Evolutionary conservation across 1,284 basidiomycete species (phyloP), one percentile per base, ranked within the genome.

Genomic region (Leccinum subspadiceum): DNA sequence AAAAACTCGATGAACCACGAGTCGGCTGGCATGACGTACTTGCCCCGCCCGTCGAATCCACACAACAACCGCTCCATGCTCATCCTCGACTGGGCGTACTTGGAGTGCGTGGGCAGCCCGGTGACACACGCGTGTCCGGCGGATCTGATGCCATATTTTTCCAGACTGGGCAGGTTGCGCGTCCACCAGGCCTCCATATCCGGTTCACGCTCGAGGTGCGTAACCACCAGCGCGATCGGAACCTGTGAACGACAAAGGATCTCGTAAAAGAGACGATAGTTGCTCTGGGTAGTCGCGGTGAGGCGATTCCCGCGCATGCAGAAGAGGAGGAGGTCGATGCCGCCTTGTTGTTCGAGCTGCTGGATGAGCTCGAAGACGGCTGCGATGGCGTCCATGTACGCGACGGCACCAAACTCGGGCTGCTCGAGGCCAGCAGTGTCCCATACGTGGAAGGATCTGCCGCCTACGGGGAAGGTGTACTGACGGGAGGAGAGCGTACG

Each of bases 341-440:
- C 76, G n/a, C 66, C 72, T 1, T 56, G 54, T n/a, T 54, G 31
- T 0, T 66, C 53, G 46, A 79, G 70, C 22, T 64, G 64, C 17
- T 65, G 66, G 52, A 80, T 65, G 35, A 79, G 73, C 1, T 57
- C 33, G 44, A 72, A 70, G 3, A 76, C 67, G 12, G 67, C 62
- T 15, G 70, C 64, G 53, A 78, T 72, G 2, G 76, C 72, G 0
- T 68, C 58, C 60, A 71, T 51, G 67, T 70, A 61, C 61, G 64
- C 29, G 59, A 68, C 31, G 55, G 66, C 24, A 7, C 65, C 35
- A 67, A 69, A n/a, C 17, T 62, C 59, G 12, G 75, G 71, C 48
- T 78, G 73, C 54, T 76, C 67, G 12, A 79, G 68, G 9, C 79
- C 78, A 0, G 69, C 69, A 17, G 77, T 78, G 56, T 78, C 78